A percentile compares a stretch with the other conserved stretches of the same genome.
Evolutionary conservation across 495 filamentous ascomycete species (phyloP).

Genomic region (Astrocystis sublimbata): DNA sequence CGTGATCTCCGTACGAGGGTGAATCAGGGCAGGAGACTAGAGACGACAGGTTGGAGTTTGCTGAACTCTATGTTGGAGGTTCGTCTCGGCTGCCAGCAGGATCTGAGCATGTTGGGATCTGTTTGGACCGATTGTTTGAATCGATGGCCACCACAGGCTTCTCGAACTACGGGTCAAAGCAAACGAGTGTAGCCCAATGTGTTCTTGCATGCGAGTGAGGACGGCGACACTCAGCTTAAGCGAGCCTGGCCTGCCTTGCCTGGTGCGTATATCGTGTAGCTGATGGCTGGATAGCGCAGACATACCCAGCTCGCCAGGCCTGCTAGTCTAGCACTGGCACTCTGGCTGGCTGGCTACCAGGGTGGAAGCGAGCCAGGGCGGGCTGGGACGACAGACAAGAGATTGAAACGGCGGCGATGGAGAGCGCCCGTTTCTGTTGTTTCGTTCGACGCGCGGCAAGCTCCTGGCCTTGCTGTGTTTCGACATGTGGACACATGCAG

Average conservation of each 20-base stretch:
- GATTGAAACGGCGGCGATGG: conserved; percentile 14
- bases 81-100: too few species aligned
- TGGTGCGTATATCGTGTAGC: neutral
- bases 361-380: conserved; percentile 9
- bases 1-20: neutral
- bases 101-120: too few species aligned
- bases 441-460: conserved; percentile 29
- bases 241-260: conserved; percentile 4
- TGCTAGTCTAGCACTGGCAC: too few species aligned
- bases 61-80: neutral
- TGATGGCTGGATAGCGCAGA: too few species aligned
- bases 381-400: conserved; percentile 19
- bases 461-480: conserved; percentile 24
- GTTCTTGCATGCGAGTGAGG: neutral
- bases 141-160: neutral
- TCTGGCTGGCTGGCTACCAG: too few species aligned
- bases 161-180: neutral
- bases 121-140: neutral
- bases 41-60: conserved; percentile 3
- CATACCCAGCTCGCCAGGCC: too few species aligned
- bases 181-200: neutral
- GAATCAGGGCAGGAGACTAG: conserved; percentile 16
- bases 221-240: neutral
- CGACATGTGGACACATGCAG: conserved; percentile 14
- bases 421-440: conserved; percentile 18